Conservation (phyloP, 2,329 filamentous ascomycete genomes). For the Xylaria arbuscula region DNA sequence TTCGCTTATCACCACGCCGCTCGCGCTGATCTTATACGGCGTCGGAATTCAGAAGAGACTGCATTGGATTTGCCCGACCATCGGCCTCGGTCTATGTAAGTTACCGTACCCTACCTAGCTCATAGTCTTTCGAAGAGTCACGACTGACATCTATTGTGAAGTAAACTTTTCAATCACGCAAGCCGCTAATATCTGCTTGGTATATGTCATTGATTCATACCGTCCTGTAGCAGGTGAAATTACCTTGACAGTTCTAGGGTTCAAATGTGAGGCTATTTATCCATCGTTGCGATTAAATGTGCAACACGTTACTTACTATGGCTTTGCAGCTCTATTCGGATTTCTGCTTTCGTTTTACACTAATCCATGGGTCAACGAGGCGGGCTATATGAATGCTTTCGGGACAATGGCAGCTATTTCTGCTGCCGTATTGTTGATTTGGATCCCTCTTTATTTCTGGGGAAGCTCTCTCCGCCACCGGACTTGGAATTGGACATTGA, state of each 20-base stretch:
- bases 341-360: conserved; percentile 71
- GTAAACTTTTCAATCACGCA: conserved; percentile 68
- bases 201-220: conserved; percentile 69
- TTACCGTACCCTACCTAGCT: conserved; percentile 29
- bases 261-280: conserved; percentile 59
- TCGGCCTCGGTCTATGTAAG: conserved; percentile 65
- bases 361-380: conserved; percentile 65
- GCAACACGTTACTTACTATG: conserved; percentile 14
- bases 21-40: conserved; percentile 59
- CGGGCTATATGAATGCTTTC: conserved; percentile 63
- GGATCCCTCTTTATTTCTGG: conserved; percentile 64
- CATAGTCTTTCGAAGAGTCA: not conserved
- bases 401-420: conserved; percentile 69
- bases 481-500: conserved; percentile 61
- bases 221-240: conserved; percentile 68
- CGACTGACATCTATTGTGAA: conserved; percentile 40
- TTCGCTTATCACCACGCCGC: conserved; percentile 62
- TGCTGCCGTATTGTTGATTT: conserved; percentile 58
- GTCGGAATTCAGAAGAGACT: conserved; percentile 59
- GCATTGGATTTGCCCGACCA: conserved; percentile 67
- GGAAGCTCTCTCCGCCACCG: conserved; percentile 60
- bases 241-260: conserved; percentile 63
- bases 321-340: conserved; percentile 60
- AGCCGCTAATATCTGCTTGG: conserved; percentile 65
- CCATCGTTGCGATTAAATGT: too few relatives aligned